These are phyloP conservation scores for Carex scoparia DNA, from an alignment of 176 grass and related monocot genomes.

Conservation along the genomic window DNA sequence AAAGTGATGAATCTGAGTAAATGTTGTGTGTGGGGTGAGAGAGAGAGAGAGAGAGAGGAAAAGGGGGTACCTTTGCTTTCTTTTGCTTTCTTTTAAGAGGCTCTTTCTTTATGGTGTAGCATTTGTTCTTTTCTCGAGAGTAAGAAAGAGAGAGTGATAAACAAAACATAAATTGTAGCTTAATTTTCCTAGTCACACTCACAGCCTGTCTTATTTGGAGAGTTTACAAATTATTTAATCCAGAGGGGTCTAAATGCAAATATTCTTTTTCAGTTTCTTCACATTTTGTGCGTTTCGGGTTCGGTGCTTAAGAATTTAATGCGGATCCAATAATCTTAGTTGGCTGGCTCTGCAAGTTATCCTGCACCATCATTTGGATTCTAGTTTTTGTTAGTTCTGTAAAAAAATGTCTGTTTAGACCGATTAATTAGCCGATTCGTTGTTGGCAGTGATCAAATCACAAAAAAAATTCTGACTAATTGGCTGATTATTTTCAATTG, in stretches of 20 bases:
- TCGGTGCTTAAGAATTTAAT: background rate
- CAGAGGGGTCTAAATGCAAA: background rate
- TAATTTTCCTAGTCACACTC: background rate
- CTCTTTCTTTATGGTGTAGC: slow-evolving; percentile 6
- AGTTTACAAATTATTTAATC: background rate
- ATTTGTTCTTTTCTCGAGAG: slow-evolving; percentile 36
- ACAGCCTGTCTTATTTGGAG: slow-evolving; percentile 14
- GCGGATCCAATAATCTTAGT: background rate
- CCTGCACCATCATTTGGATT: background rate
- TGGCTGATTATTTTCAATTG: too few species aligned
- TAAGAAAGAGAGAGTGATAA: slow-evolving; percentile 35
- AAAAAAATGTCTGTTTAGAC: too few species aligned
- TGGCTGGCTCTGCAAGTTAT: background rate
- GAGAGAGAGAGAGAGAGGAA: slow-evolving; percentile 36
- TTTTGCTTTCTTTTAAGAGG: slow-evolving; percentile 21
- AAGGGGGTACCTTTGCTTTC: slow-evolving; percentile 28
- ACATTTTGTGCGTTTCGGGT: slow-evolving; percentile 15
- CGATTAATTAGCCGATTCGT: too few species aligned
- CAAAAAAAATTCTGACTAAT: too few species aligned
- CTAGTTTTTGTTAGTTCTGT: background rate
- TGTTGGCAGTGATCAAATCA: too few species aligned
- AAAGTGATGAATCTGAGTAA: slow-evolving; percentile 39
- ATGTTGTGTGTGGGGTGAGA: slow-evolving; percentile 42
- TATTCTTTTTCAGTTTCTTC: background rate
- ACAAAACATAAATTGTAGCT: background rate